These are phyloP conservation scores for Extremus antarcticus DNA, from an alignment of 495 filamentous ascomycete genomes.

Conservation along the genomic window DNA sequence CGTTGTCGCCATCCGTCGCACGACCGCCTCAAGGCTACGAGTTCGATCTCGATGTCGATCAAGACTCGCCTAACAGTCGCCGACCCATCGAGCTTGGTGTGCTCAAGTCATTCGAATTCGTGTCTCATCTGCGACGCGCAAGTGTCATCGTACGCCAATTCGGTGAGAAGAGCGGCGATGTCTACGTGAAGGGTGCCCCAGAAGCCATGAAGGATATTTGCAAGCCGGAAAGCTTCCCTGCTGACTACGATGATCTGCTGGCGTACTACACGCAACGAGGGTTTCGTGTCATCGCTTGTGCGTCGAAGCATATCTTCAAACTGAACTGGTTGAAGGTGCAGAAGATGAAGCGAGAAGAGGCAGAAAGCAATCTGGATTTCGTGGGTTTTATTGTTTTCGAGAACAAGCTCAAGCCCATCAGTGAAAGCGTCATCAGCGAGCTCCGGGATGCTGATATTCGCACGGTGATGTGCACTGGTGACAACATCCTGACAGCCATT, in stretches of 20 bases:
- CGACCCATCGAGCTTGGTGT: slow-evolving; percentile 69
- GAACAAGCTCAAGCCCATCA: slow-evolving; percentile 89
- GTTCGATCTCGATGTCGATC: slow-evolving; percentile 40
- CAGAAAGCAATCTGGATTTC: slow-evolving; percentile 73
- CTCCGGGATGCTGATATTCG: slow-evolving; percentile 77
- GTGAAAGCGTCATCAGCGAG: slow-evolving; percentile 65
- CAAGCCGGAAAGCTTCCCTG: slow-evolving; percentile 65
- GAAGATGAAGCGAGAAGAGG: slow-evolving; percentile 78
- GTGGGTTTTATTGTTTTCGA: slow-evolving; percentile 97
- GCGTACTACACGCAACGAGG: slow-evolving; percentile 87
- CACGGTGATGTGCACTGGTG: slow-evolving; percentile 93
- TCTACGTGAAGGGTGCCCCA: slow-evolving; percentile 95
- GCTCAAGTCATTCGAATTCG: slow-evolving; percentile 84
- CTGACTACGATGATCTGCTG: slow-evolving; percentile 79
- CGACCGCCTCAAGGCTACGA: slow-evolving; percentile 58
- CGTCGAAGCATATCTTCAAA: slow-evolving; percentile 73
- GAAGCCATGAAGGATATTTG: slow-evolving; percentile 95
- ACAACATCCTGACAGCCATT: slow-evolving; percentile 95
- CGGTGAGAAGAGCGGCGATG: slow-evolving; percentile 61
- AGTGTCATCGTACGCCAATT: slow-evolving; percentile 87
- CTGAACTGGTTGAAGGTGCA: slow-evolving; percentile 88
- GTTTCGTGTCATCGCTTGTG: slow-evolving; percentile 95
- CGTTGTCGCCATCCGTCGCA: slow-evolving; percentile 70
- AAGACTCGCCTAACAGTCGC: slow-evolving; percentile 19
- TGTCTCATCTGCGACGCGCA: slow-evolving; percentile 86